phyloP scores from a whole-genome alignment of 2,329 filamentous ascomycete genomes.

The Aspergillus candidus region DNA sequence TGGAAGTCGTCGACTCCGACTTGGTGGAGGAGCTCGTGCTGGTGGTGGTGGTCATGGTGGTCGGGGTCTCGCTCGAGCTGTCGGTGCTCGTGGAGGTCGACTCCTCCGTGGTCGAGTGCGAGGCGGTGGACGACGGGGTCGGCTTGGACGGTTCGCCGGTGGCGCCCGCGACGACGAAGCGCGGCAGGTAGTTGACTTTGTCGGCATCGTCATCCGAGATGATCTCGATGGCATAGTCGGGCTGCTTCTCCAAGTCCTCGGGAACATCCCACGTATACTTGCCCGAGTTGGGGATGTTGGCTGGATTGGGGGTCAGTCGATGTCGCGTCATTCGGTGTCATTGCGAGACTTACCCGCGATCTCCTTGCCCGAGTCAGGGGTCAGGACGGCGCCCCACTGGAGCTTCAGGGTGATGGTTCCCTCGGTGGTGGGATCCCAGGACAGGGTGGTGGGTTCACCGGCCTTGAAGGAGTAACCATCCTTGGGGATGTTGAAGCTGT shows the following conservation, averaged over 20 bases:
- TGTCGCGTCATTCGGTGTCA: not conserved
- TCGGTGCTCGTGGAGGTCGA: constrained; percentile 19
- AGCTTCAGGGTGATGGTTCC: constrained; percentile 50
- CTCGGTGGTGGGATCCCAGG: constrained; percentile 45
- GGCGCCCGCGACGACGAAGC: constrained; percentile 45
- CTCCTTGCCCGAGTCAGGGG: constrained; percentile 35
- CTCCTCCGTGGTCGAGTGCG: constrained; percentile 15
- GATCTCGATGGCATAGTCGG: constrained; percentile 51
- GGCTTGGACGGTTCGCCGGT: constrained; percentile 33
- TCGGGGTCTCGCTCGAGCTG: constrained; percentile 12
- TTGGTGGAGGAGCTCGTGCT: constrained; percentile 13
- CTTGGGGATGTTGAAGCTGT: constrained; percentile 45
- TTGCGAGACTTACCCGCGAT: constrained; percentile 39
- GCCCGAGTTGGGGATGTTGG: constrained; percentile 44
- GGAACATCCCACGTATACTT: constrained; percentile 46
- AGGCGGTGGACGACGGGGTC: constrained; percentile 17
- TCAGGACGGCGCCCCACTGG: constrained; percentile 39
- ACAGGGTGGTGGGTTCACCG: constrained; percentile 42
- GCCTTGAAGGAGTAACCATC: constrained; percentile 42
- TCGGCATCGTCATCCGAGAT: constrained; percentile 40
- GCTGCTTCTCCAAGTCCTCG: constrained; percentile 34
- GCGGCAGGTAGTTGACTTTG: constrained; percentile 48
- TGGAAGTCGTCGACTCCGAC: constrained; percentile 10
- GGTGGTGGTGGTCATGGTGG: constrained; percentile 21
- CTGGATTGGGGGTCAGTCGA: constrained; percentile 25